Evolutionary conservation across 1,139 yeast genomes (phyloP), one percentile per base, ranked within the genome.

Genomic region (Taiozyma sp.): DNA sequence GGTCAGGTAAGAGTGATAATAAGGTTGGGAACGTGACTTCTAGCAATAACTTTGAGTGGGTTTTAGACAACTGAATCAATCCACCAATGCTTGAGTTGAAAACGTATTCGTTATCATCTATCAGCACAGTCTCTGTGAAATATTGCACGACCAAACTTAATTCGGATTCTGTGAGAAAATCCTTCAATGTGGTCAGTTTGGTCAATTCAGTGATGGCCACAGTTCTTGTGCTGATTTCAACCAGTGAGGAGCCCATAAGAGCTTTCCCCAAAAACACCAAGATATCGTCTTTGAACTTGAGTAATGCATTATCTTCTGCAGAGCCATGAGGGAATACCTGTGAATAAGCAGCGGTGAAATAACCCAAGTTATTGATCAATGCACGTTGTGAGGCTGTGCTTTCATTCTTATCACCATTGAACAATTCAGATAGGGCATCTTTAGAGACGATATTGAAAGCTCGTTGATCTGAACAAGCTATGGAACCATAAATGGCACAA

Each of bases 171-270:
- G 67, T 68, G 45, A 88, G 68, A 55, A 79, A 81, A 1, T 68
- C 68, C 3, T 69, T 65, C 57, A 84, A 69, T 39, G 71, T 70
- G 27, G 80, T 69, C 49, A 87, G 63, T 53, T 80, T 79, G 1
- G 81, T 74, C 51, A 91, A 74, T 50, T 87, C 89, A 48, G 80
- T 80, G 39, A 87, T 73, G 1, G 92, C 80, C 47, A 85, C 71
- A 44, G 86, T 76, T 60, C 91, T 79, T 49, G 91, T 73, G 0
- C 90, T 79, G 28, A 83, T 82, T 59, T 87, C 96, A 39, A 80
- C 69, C 49, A 75, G 75, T 0, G 96, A 82, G 0, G 89, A 75
- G 0, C 85, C 77, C 66, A 84, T 81, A 49, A 91, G 73, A 4
- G 88, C 74, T 63, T 81, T 86, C 14, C 90, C 81, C 57, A 88